Base-by-base conservation (phyloP, 495 filamentous ascomycete species). In the Lasiosphaeris hirsuta region DNA sequence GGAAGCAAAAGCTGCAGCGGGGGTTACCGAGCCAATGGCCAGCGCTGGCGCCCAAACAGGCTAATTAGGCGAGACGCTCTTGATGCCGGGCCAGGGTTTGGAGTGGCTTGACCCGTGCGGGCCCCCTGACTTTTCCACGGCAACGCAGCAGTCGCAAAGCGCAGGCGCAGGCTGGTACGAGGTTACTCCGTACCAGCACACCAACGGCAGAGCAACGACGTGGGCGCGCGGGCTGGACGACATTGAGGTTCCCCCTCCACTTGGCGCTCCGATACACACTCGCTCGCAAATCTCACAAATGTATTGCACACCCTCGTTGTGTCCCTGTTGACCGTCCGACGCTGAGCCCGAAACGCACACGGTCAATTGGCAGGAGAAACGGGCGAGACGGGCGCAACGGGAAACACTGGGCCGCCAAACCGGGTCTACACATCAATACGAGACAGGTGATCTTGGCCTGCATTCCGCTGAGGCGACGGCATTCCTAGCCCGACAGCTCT, bases 11-110 rank as follows among this genome's bases (percentile, higher is more conserved):
- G 23, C 23, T 30, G 41, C 7, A 2, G 17, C 40, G 59, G 56
- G 55, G n/a, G 10, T 46, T 56, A n/a, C 50, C 41, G 57, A 57
- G 54, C 63, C 54, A 66, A 66, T 66, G 9, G 43, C 2, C 11
- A 34, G 7, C 17, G 2, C 9, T n/a, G 9, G 35, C 50, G 23
- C 63, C 64, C 34, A 23, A 63, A 62, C 46, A 67, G 67, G 61
- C 67, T 65, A 60, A 59, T 61, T 61, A 51, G 57, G 58, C 60
- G 67, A 69, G 60, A 69, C 67, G 58, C 41, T 56, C 54, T 60
- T 54, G 56, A 53, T 57, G 50, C 52, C 38, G 11, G 9, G 34
- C 37, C 38, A 54, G 30, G 35, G 52, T 10, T 33, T 18, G 34
- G 41, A 36, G 13, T 19, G 17, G 18, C 18, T 44, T 19, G 47